Base-by-base conservation (phyloP, 257 asterid genomes). In the Lantana camara region DNA sequence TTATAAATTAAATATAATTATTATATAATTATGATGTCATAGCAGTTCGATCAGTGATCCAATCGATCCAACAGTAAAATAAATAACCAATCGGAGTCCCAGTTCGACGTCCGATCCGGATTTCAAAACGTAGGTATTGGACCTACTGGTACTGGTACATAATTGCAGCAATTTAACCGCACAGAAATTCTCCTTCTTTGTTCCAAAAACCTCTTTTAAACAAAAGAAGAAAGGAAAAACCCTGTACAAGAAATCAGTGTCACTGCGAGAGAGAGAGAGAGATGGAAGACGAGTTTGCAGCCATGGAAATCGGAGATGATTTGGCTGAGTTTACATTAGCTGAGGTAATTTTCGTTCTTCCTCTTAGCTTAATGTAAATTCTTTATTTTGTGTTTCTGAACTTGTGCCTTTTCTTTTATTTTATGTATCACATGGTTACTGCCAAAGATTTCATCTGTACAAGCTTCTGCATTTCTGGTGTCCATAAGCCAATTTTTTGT, bases 301-400 rank as follows among this genome's bases (percentile, higher is more conserved):
- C 74, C 48, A 57, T 73, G 75, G 76, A 73, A 71, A 69, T 52
- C 55, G 85, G 75, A 27, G 77, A 62, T 40, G 79, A 74, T 37
- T 67, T 47, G 7, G 61, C 79, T 1, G 95, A 77, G 73, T 86
- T 86, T 73, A 86, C 95, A 40, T 58, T 83, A 65, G 75, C 85
- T 42, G 91, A 86, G 91, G 95, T 83, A 30, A 46, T 29, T 63
- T 63, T 60, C 32, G 57, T 35, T 23, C 35, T 24, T 68, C 3
- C 55, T 53, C 57, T 13, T 51, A 27, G 46, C 68, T 64, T 42
- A 16, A 41, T 34, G 45, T n/a, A 40, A 42, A 50, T 49, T 30
- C n/a, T 49, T 45, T 32, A 7, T 3, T 30, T 53, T 46, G 42
- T 58, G 24, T 22, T 55, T 61, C 46, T 45, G 15, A 34, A 22